Evolutionary conservation across 1,284 basidiomycete species (phyloP), one percentile per base, ranked within the genome.

Genomic region (Ceratobasidium sp.): DNA sequence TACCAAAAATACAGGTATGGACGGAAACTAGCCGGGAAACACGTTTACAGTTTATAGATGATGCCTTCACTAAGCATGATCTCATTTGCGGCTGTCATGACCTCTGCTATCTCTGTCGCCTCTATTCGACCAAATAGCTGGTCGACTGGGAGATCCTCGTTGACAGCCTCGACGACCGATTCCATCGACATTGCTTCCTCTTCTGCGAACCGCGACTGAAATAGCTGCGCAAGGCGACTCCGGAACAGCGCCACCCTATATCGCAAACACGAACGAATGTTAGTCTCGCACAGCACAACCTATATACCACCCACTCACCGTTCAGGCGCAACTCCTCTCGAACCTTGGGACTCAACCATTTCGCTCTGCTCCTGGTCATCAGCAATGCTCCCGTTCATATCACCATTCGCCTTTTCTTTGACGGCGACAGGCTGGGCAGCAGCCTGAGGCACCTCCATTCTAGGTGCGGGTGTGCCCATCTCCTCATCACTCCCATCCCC

Each of bases 41-140:
- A 31, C 27, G 34, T 63, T 58, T 66, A 77, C 43, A 92, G 87
- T 80, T 88, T 91, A 81, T 92, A 93, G 73, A 95, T 87, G 71
- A 91, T 88, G 31, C 90, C 92, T 53, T 92, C 93, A 75, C 90
- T 90, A 78, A 95, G 87, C 94, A 98, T 95, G 78, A 98, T 84
- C 82, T 96, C 91, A 79, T 96, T 93, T 29, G 86, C 86, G 53
- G 92, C 90, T 66, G 89, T 86, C 96, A 98, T 98, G 59, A 84
- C 83, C 77, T 89, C 85, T 74, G 92, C 91, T 56, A 92, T 91
- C 74, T 86, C 85, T 24, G 87, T 89, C 7, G 93, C 96, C 82
- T 98, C 96, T 27, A 86, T 86, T 0, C 89, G 90, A 9, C 92
- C 90, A 81, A 95, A 98, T 59, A 95, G 83, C 24, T 87, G 85